Percentiles rank a stretch among this genome's conserved stretches.
Evolutionary conservation across 225 moss, liverwort and hornwort species (phyloP).

Genomic region (Marchantia polymorpha): DNA sequence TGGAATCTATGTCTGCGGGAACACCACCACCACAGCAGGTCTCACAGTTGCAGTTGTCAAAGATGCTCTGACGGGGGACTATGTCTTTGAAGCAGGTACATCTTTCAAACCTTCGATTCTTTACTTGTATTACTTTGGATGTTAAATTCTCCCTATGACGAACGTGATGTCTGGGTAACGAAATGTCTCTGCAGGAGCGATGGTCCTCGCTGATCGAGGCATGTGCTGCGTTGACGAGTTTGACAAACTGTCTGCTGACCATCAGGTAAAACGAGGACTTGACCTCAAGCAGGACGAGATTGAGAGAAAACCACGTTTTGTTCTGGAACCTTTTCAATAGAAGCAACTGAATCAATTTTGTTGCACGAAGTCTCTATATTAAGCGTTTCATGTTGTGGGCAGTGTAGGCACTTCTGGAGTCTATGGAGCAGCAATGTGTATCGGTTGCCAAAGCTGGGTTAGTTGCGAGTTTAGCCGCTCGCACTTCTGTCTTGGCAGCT

Average conservation of each 20-base stretch:
- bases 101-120: not conserved
- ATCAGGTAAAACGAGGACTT: conserved; percentile 56
- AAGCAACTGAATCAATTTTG: not conserved
- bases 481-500: conserved; percentile 93
- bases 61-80: conserved; percentile 93
- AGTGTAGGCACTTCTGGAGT: conserved; percentile 81
- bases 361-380: not conserved
- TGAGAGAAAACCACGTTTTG: not conserved
- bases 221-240: conserved; percentile 98
- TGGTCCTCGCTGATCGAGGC: conserved; percentile 96
- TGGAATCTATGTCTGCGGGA: conserved; percentile 94
- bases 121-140: not conserved
- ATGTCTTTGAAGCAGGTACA: conserved; percentile 97
- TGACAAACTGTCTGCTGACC: conserved; percentile 90
- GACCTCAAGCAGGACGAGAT: conserved; percentile 9
- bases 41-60: conserved; percentile 97
- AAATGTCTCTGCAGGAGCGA: conserved; percentile 58
- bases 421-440: conserved; percentile 98
- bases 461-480: conserved; percentile 91
- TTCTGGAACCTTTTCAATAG: not conserved
- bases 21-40: conserved; percentile 89
- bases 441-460: conserved; percentile 97
- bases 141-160: not conserved
- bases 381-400: not conserved
- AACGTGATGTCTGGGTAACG: not conserved